Conservation (phyloP, 768 basidiomycete genomes). For the Podaxis rugospora region DNA sequence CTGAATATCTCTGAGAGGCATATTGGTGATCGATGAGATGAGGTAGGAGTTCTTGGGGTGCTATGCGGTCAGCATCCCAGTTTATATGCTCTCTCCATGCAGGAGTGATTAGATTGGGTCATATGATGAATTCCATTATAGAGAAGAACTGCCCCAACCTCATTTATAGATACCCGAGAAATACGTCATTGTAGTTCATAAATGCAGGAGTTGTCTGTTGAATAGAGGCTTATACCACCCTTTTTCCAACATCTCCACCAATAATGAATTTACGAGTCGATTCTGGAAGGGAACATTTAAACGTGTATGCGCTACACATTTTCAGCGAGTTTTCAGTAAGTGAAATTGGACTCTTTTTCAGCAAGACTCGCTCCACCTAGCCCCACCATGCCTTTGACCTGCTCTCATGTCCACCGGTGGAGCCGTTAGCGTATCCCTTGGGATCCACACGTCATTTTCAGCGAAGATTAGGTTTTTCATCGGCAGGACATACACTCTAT, state of each 20-base stretch:
- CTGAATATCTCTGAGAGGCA: neutral
- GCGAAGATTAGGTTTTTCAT: no score
- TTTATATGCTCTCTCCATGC: neutral
- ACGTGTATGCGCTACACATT: neutral
- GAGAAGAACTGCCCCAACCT: no score
- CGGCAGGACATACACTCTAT: neutral
- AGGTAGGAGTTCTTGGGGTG: neutral
- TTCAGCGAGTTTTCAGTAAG: no score
- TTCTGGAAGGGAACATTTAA: neutral
- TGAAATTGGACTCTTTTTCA: no score
- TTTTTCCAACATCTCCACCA: neutral
- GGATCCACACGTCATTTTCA: no score
- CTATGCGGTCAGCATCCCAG: neutral
- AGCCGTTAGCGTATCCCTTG: no score
- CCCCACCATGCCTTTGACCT: no score
- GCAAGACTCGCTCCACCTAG: no score
- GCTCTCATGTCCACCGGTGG: no score
- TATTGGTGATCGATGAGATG: neutral
- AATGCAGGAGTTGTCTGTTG: neutral
- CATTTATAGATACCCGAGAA: neutral
- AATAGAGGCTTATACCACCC: no score
- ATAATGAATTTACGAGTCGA: neutral
- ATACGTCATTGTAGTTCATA: neutral
- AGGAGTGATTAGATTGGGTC: neutral
- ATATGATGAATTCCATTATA: neutral